Base-by-base conservation (phyloP, 1,284 basidiomycete species). In the Pseudozyma sp. region DNA sequence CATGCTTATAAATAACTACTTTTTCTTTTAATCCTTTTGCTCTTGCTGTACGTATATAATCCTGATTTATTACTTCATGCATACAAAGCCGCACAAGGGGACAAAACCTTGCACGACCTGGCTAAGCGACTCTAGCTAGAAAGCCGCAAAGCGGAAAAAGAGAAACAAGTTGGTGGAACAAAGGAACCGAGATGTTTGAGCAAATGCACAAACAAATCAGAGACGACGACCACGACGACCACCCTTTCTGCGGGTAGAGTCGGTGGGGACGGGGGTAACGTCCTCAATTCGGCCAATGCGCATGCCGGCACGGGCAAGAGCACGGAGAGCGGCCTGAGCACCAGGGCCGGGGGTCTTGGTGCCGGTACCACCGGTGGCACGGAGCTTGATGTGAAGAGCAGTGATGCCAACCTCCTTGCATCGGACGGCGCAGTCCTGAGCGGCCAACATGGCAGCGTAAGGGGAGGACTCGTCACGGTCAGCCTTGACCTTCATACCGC, bases 401-500 rank as follows among this genome's bases (percentile, higher is more conserved):
- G 93, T 98, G 88, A 99, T 93, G 76, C 97, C 96, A 82, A 98
- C 93, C 88, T 99, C 97, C 87, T 94, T 94, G 92, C 96, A 99
- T 82, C 96, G 93, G 65, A 89, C 87, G 73, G 96, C 95, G 81
- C 95, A 94, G 85, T 98, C 96, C 89, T 98, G 96, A 60, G 96
- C 96, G 75, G 96, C 96, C 87, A 98, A 90, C 96, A 99, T 98
- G 86, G 97, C 97, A 76, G 96, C 97, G 88, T 98, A 99, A 31
- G 96, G 94, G 44, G 96, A 98, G 55, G 95, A 98, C 89, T 99
- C 96, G 89, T 99, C 96, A 88, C 97, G 93, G 88, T 99, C 96
- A 44, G 96, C 97, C 90, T 99, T 99, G 89, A 99, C 96, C 89
- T 99, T 99, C 97, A 99, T 99, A 78, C 96, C 96, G 85, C 93